Base-by-base conservation (phyloP, 768 basidiomycete species). In the Suillus clintonianus region DNA sequence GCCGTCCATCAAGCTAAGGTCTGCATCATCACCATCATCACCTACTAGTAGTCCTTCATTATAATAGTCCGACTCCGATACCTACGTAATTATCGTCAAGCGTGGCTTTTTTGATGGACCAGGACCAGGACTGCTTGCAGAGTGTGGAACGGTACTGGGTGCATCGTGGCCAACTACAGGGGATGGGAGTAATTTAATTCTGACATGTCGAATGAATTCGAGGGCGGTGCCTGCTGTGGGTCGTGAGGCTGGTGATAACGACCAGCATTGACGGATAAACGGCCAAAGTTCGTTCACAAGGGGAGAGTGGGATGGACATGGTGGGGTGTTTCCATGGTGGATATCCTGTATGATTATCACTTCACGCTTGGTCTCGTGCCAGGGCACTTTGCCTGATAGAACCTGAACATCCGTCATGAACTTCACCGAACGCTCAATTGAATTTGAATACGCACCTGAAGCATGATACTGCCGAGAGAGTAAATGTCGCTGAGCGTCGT, bases 401-500 rank as follows among this genome's bases (percentile, higher is more conserved):
- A 67, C 67, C 82, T 78, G 27, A 9, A 4, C 4, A 24, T n/a
- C 9, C 9, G 11, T 15, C 15, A 17, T 57, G 15, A 41, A 27
- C 37, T 17, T 57, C 10, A 8, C 8, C 24, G 15, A 19, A 39
- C 17, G n/a, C 24, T 57, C 15, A 15, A 9, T 9, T 4, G 14
- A 3, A 5, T 15, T 70, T 60, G 42, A 17, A 19, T 71, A 60
- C 64, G 24, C 64, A 43, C 72, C 65, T 43, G 61, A 32, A 62
- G 65, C 64, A 73, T 73, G 42, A 77, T 67, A 59, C 73, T 75
- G 24, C 71, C 54, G 15, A 66, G 56, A 22, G 59, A 62, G 62
- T 67, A 60, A 54, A 72, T 58, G 39, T 69, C 45, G 34, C 63
- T 53, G 51, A 67, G 66, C 64, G 63, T 56, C 30, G 63, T 45